Percentiles rank a stretch among this genome's conserved stretches.
phyloP scores from a whole-genome alignment of 768 basidiomycete genomes.

The Megacollybia marginata region DNA sequence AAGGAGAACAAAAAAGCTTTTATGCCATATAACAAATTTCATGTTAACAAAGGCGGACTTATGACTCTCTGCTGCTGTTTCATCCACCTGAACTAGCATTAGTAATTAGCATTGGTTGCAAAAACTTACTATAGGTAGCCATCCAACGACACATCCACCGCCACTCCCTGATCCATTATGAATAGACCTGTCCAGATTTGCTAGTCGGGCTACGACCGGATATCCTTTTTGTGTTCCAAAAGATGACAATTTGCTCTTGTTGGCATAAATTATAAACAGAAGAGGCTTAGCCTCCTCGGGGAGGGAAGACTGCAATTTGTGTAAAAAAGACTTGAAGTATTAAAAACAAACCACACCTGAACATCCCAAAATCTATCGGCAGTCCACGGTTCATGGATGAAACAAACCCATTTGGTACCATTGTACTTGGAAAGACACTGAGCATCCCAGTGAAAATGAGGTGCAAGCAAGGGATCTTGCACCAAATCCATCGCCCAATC shows the following conservation, averaged over 20 bases:
- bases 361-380: conserved; percentile 27
- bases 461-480: conserved; percentile 11
- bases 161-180: conserved; percentile 8
- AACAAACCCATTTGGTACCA: conserved; percentile 13
- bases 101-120: no score
- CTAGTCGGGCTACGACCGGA: no score
- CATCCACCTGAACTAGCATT: no score
- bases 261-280: conserved; percentile 13
- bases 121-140: conserved; percentile 8
- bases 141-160: no score
- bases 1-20: conserved; percentile 24
- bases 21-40: conserved; percentile 31
- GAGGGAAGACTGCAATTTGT: conserved; percentile 9
- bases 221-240: no score
- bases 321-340: background rate
- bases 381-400: conserved; percentile 30
- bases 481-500: conserved; percentile 19
- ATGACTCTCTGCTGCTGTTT: conserved; percentile 20
- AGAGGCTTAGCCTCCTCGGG: conserved; percentile 10
- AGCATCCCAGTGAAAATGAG: conserved; percentile 23
- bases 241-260: no score
- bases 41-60: conserved; percentile 23
- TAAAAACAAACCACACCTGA: conserved; percentile 19
- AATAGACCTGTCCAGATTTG: conserved; percentile 8
- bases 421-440: conserved; percentile 18